Base-by-base conservation (phyloP, 2,329 filamentous ascomycete genomes). In the Penicillium nordicum region DNA sequence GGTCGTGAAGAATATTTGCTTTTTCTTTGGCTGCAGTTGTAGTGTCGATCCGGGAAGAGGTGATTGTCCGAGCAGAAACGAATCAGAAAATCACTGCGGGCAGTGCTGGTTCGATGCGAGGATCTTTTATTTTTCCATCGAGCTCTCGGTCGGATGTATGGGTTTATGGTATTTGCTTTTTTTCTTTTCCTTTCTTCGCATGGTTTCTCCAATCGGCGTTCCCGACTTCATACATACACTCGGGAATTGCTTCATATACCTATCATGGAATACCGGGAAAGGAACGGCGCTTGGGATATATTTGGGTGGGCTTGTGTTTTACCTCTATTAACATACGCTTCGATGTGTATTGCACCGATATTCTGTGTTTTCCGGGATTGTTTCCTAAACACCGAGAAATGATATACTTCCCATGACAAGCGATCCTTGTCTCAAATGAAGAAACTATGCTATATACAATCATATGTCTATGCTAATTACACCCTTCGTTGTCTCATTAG, bases 71-170 rank as follows among this genome's bases (percentile, higher is more conserved):
- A 42, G 37, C 18, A 27, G 29, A 37, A 12, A 25, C 29, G 25
- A 27, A 27, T 27, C 25, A 27, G n/a, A 34, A 45, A 27, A 55
- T 44, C 49, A 57, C 58, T 59, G 50, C 48, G 46, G 51, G 53
- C 60, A 57, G 57, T 59, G 54, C 48, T 43, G n/a, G 21, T 50
- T 43, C n/a, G 23, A 57, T 59, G 55, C 46, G 32, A 55, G 50
- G 21, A 23, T 32, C 40, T 7, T 8, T 18, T 30, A 9, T 40
- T 48, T 14, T 55, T 0, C 23, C 8, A 56, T 63, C 53, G n/a
- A n/a, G 27, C 5, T 57, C 51, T 55, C 48, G 6, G 29, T 27
- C n/a, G 10, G 25, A 41, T 9, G 27, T 34, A 10, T 18, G 37
- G 48, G 27, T 16, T 32, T 32, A 27, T 40, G n/a, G 11, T 30